Evolutionary conservation across 441 rosid species (phyloP), one percentile per base, ranked within the genome.

Genomic region (Populus tomentosa): DNA sequence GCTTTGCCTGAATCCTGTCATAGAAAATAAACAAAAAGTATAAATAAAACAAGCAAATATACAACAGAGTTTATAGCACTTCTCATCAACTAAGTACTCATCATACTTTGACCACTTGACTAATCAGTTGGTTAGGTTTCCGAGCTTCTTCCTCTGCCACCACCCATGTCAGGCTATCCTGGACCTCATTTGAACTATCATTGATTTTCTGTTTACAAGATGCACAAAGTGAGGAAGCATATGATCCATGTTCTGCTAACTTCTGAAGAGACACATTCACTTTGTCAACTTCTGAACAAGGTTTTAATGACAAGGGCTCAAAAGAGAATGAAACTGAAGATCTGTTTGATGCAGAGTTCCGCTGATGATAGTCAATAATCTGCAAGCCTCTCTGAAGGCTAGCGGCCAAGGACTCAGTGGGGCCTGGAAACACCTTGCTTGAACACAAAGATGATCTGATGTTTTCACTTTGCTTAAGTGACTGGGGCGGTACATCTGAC

Each of bases 351-450:
- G 79, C 86, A 71, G 88, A 83, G 85, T 82, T 90, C 75, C 72
- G 80, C 73, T 94, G 94, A 69, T 90, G 94, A 83, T 78, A 65
- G 75, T 91, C 98, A 81, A 96, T 94, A 73, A 90, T 88, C 84
- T 92, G 89, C 88, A 92, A 80, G 79, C 99, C 98, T 84, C 95
- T 93, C 64, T 83, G 93, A 73, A 96, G 98, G 84, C 98, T 94
- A 24, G 95, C 95, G 59, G 97, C 98, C 84, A 96, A 84, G 76
- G 92, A 89, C 59, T 95, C 96, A 9, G 99, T 84, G 33, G 96
- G 89, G 53, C 94, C 90, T 72, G 83, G 80, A 82, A 87, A 84
- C 21, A 87, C 62, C 81, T 89, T 91, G 90, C 97, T 92, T 61
- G 92, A 84, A 61, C 77, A 87, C 85, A 92, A 78, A 70, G 99